Conservation (phyloP, 1,139 yeast species). For the Blastobotrys arbuscula region DNA sequence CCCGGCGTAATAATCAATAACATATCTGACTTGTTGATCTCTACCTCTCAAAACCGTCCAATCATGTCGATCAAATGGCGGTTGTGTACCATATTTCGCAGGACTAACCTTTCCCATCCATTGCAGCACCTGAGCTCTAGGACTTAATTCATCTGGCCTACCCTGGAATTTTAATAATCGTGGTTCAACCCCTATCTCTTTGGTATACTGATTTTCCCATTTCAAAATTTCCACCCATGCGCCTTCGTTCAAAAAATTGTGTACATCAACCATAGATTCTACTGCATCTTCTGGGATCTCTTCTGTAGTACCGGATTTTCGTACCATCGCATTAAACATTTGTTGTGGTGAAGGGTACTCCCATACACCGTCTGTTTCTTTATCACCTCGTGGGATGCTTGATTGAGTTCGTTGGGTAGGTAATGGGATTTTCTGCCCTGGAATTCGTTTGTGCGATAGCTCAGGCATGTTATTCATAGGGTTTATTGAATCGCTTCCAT, state of each 20-base stretch:
- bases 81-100: constrained; percentile 59
- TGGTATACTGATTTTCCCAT: constrained; percentile 73
- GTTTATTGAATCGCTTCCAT: constrained; percentile 40
- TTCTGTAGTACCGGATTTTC: constrained; percentile 78
- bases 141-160: constrained; percentile 79
- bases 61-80: constrained; percentile 97
- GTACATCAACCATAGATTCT: constrained; percentile 95
- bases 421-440: constrained; percentile 72
- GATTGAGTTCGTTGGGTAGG: constrained; percentile 83
- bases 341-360: constrained; percentile 99
- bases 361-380: constrained; percentile 72
- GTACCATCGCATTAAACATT: constrained; percentile 95
- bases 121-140: constrained; percentile 75
- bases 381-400: constrained; percentile 78
- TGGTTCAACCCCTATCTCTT: constrained; percentile 53
- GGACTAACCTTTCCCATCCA: constrained; percentile 69
- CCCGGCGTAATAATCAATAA: constrained; percentile 89
- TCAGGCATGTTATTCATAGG: constrained; percentile 91
- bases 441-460: constrained; percentile 59
- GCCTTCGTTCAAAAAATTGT: constrained; percentile 92
- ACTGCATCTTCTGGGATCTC: constrained; percentile 92
- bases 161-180: constrained; percentile 85
- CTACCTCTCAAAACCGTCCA: constrained; percentile 83
- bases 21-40: constrained; percentile 74
- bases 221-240: constrained; percentile 93